Evolutionary conservation across 352 stramenopile genomes (phyloP), one percentile per base, ranked within the genome.

Genomic region (Pseudoperonospora humuli): DNA sequence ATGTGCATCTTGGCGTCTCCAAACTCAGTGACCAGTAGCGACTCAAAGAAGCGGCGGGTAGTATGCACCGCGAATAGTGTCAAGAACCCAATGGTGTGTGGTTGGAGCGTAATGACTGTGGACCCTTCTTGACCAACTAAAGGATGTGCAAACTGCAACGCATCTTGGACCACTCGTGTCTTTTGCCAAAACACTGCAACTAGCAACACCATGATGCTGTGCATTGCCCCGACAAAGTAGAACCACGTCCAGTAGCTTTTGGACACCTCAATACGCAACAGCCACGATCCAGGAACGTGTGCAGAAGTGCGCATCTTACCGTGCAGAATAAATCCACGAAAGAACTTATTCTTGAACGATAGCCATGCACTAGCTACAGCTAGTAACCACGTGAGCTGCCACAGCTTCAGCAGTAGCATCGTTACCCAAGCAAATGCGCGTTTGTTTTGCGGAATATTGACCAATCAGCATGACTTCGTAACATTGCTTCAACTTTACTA

Each of bases 201-300:
- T 15, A 48, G n/a, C 32, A 76, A 23, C 10, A 75, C 43, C 1
- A 54, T 26, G n/a, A 38, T 34, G 45, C 75, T 84, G 40, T 79
- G 67, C 17, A 76, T 3, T 1, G 70, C 59, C 35, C 74, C 76
- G 5, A 69, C 44, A 10, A 85, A 50, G 46, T 89, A 89, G 49
- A 89, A 89, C 65, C 68, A 80, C 48, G 69, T 86, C 72, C 70
- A 89, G 21, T 56, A 66, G 27, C 65, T 66, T 49, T 88, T 88
- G 13, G 54, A 42, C 38, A 74, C 53, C 31, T 80, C 68, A 32
- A 80, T 23, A 14, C 39, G 48, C 20, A 80, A 39, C 18, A 79
- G 33, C 15, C 41, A 44, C 0, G 61, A 18, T 2, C 59, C 45
- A 0, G 64, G 62, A 8, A 65, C 48, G 43, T 61, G 52, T 1